Percentiles rank a stretch among this genome's conserved stretches.
Conservation (phyloP, 225 moss, liverwort and hornwort genomes). For the Thuidium tamariscinum region DNA sequence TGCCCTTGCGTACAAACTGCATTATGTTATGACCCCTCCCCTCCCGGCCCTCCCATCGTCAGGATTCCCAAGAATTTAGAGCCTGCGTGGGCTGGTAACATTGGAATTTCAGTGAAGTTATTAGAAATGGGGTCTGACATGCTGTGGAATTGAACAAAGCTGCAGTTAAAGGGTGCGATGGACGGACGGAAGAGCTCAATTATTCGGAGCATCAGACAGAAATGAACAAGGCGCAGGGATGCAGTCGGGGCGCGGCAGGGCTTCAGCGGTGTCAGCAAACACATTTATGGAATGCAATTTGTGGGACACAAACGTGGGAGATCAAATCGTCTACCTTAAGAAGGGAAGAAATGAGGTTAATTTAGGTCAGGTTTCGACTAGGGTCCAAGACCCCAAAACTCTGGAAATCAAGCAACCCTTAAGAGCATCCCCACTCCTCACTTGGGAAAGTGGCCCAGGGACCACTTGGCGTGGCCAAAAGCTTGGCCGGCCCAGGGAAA, state of each 20-base stretch:
- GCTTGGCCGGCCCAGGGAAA: too few species aligned
- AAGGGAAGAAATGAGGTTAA: too few species aligned
- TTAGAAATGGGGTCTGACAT: background rate
- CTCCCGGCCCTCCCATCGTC: background rate
- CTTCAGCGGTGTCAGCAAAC: background rate
- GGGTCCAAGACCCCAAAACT: too few species aligned
- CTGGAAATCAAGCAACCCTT: too few species aligned
- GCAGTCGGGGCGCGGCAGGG: too few species aligned
- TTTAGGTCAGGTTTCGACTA: too few species aligned
- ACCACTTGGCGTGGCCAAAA: too few species aligned
- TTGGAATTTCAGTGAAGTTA: background rate
- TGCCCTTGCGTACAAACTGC: background rate
- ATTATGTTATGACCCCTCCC: background rate
- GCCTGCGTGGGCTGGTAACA: background rate
- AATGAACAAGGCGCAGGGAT: background rate
- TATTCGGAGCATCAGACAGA: background rate
- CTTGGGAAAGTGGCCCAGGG: too few species aligned
- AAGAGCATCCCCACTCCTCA: too few species aligned
- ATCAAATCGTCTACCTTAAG: too few species aligned
- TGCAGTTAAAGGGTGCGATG: background rate
- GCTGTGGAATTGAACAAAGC: slow-evolving; percentile 10
- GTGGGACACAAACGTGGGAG: too few species aligned
- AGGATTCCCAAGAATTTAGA: background rate
- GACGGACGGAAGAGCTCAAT: background rate
- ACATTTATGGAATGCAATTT: too few species aligned